Conservation (phyloP, 768 basidiomycete genomes). For the Epithele typhae region DNA sequence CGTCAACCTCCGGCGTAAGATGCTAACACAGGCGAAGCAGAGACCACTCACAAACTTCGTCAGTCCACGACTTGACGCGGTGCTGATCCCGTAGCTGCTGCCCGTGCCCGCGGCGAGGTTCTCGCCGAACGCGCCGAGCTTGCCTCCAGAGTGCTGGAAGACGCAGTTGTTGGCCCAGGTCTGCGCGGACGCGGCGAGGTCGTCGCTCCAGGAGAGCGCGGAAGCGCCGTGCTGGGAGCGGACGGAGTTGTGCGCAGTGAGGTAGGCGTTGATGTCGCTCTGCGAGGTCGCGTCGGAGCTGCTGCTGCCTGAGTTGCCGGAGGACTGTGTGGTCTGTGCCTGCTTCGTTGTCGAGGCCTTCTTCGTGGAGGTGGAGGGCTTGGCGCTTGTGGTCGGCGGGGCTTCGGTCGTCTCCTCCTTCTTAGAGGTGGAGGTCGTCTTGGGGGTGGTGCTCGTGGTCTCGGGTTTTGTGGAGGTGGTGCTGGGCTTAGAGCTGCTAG, state of each 20-base stretch:
- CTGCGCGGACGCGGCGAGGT: constrained; percentile 58
- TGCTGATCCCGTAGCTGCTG: constrained; percentile 38
- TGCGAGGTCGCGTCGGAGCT: constrained; percentile 25
- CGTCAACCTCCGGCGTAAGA: background rate
- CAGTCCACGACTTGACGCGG: constrained; percentile 57
- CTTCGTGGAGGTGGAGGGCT: constrained; percentile 3
- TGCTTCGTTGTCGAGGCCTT: constrained; percentile 9
- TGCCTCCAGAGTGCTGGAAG: constrained; percentile 66
- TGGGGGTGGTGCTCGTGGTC: constrained; percentile 16
- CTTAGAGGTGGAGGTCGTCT: constrained; percentile 19
- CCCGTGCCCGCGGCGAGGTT: constrained; percentile 76
- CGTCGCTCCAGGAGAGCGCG: constrained; percentile 59
- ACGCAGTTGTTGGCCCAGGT: constrained; percentile 65
- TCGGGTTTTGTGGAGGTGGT: background rate
- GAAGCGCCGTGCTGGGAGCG: constrained; percentile 62
- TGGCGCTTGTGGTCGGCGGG: constrained; percentile 8
- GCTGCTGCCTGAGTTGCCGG: background rate
- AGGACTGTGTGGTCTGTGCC: background rate
- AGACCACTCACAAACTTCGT: constrained; percentile 56
- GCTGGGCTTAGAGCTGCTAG: background rate
- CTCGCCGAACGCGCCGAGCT: constrained; percentile 63
- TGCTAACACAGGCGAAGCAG: too few species aligned
- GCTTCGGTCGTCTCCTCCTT: constrained; percentile 16
- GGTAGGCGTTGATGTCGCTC: constrained; percentile 48
- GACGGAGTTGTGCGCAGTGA: constrained; percentile 58